Percentiles rank a stretch among this genome's conserved stretches.
These are phyloP conservation scores for Penicillium atrosanguineum DNA, from an alignment of 495 filamentous ascomycete genomes.

Conservation along the genomic window DNA sequence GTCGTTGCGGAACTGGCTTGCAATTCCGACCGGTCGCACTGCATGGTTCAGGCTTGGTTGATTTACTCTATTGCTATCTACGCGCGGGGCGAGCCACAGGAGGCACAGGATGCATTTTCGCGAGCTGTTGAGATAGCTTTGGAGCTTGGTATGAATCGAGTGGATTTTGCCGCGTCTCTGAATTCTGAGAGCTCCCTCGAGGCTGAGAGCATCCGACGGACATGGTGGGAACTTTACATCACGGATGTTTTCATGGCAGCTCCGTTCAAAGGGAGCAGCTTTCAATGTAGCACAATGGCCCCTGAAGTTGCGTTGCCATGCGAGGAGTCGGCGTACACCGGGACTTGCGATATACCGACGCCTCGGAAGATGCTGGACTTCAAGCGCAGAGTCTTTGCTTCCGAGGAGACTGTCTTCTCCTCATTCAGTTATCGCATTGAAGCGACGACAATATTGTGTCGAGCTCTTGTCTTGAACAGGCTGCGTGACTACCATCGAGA, in stretches of 20 bases:
- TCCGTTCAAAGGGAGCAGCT: constrained; percentile 25
- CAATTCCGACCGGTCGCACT: constrained; percentile 28
- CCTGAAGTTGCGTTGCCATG: constrained; percentile 39
- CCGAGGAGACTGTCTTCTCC: constrained; percentile 36
- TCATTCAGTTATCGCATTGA: constrained; percentile 47
- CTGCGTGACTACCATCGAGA: constrained; percentile 37
- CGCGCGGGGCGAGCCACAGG: constrained; percentile 32
- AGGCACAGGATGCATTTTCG: constrained; percentile 33
- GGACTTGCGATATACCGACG: constrained; percentile 24
- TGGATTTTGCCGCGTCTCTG: constrained; percentile 29
- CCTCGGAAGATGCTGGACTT: constrained; percentile 34
- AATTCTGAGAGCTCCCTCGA: constrained; percentile 27
- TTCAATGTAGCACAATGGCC: constrained; percentile 32
- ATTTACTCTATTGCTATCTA: constrained; percentile 37
- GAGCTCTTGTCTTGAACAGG: constrained; percentile 37
- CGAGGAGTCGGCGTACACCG: constrained; percentile 36
- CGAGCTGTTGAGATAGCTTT: constrained; percentile 33
- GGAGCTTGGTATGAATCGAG: constrained; percentile 37
- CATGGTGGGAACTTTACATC: constrained; percentile 45
- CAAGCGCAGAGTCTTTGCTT: constrained; percentile 35
- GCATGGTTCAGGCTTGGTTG: constrained; percentile 38
- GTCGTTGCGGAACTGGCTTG: constrained; percentile 25
- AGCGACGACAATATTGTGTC: constrained; percentile 34
- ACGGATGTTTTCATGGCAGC: constrained; percentile 37
- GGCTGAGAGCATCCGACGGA: constrained; percentile 40